Percentiles rank a stretch among this genome's conserved stretches.
Evolutionary conservation across 768 basidiomycete species (phyloP).

Genomic region (Auriscalpium orientale): DNA sequence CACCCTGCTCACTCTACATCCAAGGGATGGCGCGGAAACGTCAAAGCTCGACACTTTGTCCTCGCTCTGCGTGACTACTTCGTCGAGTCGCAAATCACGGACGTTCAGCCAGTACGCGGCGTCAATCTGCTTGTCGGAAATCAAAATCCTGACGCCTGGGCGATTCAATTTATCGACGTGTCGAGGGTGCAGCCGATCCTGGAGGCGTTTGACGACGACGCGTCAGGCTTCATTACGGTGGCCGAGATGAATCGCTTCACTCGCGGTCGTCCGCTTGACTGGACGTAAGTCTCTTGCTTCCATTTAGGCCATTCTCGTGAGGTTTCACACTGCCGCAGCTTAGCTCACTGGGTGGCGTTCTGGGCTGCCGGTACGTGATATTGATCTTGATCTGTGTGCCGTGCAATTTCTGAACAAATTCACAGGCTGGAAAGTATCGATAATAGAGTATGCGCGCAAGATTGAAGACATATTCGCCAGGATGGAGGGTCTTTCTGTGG

Average conservation of each 20-base stretch:
- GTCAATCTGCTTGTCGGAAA: background rate
- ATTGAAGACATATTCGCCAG: constrained; percentile 6
- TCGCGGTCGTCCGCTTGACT: constrained; percentile 16
- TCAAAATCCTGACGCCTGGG: constrained; percentile 20
- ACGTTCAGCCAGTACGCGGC: background rate
- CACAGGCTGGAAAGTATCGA: constrained; percentile 4
- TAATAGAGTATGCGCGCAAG: constrained; percentile 8
- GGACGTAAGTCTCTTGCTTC: constrained; percentile 17
- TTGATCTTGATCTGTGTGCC: background rate
- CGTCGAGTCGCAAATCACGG: constrained; percentile 13
- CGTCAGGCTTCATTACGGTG: constrained; percentile 27
- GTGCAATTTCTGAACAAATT: too few relatives aligned
- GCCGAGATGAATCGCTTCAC: constrained; percentile 27
- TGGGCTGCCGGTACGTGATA: constrained; percentile 19
- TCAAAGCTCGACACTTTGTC: constrained; percentile 11
- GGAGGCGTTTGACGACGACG: constrained; percentile 29
- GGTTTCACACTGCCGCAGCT: constrained; percentile 1
- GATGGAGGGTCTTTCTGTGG: constrained; percentile 6
- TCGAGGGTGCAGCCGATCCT: constrained; percentile 18
- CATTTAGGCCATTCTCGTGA: background rate
- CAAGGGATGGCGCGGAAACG: constrained; percentile 15
- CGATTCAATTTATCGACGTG: constrained; percentile 16
- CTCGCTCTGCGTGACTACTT: constrained; percentile 26
- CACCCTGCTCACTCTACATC: too few relatives aligned
- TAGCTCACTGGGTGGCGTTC: constrained; percentile 27